Base-by-base conservation (phyloP, 2,329 filamentous ascomycete species). In the Aspergillus sp. region DNA sequence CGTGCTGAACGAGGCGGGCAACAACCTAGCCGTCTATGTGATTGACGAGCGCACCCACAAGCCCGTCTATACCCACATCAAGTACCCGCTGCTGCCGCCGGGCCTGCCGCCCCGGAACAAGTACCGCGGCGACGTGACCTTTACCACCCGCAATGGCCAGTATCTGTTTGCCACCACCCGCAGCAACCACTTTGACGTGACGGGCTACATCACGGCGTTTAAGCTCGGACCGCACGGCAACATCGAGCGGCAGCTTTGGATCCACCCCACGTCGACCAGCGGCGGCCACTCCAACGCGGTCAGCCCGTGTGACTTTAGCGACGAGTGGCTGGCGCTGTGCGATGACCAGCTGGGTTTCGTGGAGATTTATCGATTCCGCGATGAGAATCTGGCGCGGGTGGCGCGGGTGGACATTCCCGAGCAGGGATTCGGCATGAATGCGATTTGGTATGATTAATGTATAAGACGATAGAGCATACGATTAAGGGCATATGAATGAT, bases 391-490 rank as follows among this genome's bases (percentile, higher is more conserved):
- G 49, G 87, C 84, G 2, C 78, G 90, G 3, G 90, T 95, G 6
- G 90, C 90, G 14, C 80, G 88, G 57, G 78, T 89, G 57, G 85
- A 89, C 61, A 86, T 95, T 34, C 85, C 86, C 5, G 91, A 95
- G 76, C 89, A 88, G n/a, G 91, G 91, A 1, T 96, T 96, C 69
- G 90, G 90, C 1, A 96, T 96, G 91, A 96, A 96, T 74, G 90
- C 90, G n/a, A 91, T 95, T 58, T 96, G 91, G 91, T 94, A 94
- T 71, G 88, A 95, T 73, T 90, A 67, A 58, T 25, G 45, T 40
- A 43, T 7, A 13, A 19, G 5, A 43, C 21, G 20, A 43, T 43
- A 43, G 41, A 43, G 5, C 6, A 43, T 11, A 43, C 16, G 41
- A 21, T 7, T 20, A 21, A 43, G 13, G 36, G 29, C 29, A 32